Evolutionary conservation across 768 basidiomycete species (phyloP).

Genomic region (Pisolithus marmoratus): DNA sequence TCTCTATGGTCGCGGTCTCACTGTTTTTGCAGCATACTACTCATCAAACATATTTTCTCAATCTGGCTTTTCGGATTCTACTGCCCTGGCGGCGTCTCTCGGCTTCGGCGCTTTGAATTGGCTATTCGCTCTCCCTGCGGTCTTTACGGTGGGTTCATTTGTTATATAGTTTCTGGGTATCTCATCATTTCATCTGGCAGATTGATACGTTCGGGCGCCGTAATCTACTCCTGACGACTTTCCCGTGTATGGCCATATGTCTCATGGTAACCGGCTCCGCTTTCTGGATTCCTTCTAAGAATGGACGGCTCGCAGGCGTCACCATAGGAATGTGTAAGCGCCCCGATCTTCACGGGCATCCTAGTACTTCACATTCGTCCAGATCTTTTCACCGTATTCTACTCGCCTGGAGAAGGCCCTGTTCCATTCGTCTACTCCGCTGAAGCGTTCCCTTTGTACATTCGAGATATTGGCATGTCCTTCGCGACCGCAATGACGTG

Average conservation of each 20-base stretch:
- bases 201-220: conserved; percentile 70
- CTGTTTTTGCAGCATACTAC: conserved; percentile 52
- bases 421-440: conserved; percentile 85
- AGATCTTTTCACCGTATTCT: conserved; percentile 51
- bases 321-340: conserved; percentile 37
- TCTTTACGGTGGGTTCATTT: conserved; percentile 36
- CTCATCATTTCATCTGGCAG: conserved; percentile 15
- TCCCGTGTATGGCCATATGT: conserved; percentile 72
- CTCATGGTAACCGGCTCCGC: conserved; percentile 63
- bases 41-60: conserved; percentile 63
- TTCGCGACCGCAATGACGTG: conserved; percentile 52
- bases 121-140: conserved; percentile 23
- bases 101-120: conserved; percentile 63
- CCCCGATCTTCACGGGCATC: not conserved
- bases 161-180: not conserved
- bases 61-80: conserved; percentile 46
- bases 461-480: conserved; percentile 4
- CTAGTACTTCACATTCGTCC: not conserved
- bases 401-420: conserved; percentile 78
- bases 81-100: conserved; percentile 56
- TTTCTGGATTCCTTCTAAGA: conserved; percentile 41
- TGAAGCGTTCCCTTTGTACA: conserved; percentile 78
- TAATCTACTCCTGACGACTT: conserved; percentile 61
- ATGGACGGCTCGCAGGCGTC: conserved; percentile 39
- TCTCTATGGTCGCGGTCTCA: not conserved